These are phyloP conservation scores for Fusarium solani-melongenae DNA, from an alignment of 2,329 filamentous ascomycete genomes.

Conservation along the genomic window DNA sequence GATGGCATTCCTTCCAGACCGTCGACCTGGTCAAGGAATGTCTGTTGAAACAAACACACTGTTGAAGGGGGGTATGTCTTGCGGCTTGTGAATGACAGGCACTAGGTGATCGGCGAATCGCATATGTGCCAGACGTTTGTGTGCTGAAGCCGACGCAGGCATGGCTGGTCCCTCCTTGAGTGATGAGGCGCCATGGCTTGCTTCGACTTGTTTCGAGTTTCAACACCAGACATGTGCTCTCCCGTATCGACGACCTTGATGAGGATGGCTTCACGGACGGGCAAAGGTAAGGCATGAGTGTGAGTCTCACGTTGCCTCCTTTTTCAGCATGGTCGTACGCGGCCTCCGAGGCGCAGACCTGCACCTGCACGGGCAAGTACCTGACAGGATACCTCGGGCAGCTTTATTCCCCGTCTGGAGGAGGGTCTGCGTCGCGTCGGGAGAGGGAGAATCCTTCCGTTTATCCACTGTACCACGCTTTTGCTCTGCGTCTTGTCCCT, in stretches of 20 bases:
- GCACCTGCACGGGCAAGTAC: slow-evolving; percentile 1
- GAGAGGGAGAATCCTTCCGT: slow-evolving; percentile 14
- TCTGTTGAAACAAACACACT: slow-evolving; percentile 28
- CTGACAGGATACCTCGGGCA: slow-evolving; percentile 9
- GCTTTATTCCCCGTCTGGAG: slow-evolving; percentile 23
- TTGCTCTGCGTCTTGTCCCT: slow-evolving; percentile 1
- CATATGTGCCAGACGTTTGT: neutral
- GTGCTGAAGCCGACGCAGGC: slow-evolving; percentile 11
- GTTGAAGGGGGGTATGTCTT: neutral
- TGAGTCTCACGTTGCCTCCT: neutral
- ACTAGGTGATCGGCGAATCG: neutral
- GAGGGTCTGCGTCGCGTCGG: slow-evolving; percentile 13
- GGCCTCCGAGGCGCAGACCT: slow-evolving; percentile 29
- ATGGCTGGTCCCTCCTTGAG: neutral
- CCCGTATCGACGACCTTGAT: neutral
- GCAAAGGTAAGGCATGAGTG: neutral
- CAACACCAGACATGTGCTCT: slow-evolving; percentile 6
- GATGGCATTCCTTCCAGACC: neutral
- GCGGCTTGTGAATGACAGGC: neutral
- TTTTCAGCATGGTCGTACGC: slow-evolving; percentile 15
- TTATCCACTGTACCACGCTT: slow-evolving; percentile 13
- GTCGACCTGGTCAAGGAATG: slow-evolving; percentile 25
- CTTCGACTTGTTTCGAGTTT: slow-evolving; percentile 20
- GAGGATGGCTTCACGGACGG: slow-evolving; percentile 12
- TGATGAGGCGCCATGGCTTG: neutral